Evolutionary conservation across 2,329 filamentous ascomycete species (phyloP), one percentile per base, ranked within the genome.

Genomic region (Teratosphaeria pseudoeucalypti): DNA sequence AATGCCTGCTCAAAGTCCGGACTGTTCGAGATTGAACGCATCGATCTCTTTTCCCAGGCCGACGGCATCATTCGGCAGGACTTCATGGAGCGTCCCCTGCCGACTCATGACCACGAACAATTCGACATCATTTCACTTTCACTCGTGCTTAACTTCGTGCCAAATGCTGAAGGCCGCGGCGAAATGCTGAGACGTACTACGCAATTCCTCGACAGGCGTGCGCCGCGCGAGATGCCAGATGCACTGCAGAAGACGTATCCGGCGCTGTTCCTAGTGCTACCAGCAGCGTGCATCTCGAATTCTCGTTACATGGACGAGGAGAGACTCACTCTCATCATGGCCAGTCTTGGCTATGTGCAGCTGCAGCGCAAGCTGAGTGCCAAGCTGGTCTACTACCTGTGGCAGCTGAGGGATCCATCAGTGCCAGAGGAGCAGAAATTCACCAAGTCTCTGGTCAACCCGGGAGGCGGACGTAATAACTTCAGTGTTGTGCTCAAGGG

Each of bases 61-160:
- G 79, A 86, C 1, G 86, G 85, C 0, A 99, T 99, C 65, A 71
- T 85, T 60, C 85, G 95, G 73, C 90, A 96, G 71, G 90, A 99
- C 73, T 97, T 99, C 70, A 96, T 99, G 92, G 77, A 90, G 65
- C 82, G 91, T 29, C 89, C 91, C 0, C 73, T 92, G 2, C 92
- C 92, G 0, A 71, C 70, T 1, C 34, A 52, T 5, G 72, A 65
- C 7, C 81, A 6, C 73, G 85, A 91, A 49, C 78, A 78, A 26
- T 97, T 97, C 71, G 90, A 99, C 71, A 83, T 97, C 57, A 87
- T 99, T 68, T 96, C 91, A 56, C 79, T 99, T 27, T 96, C 91
- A 9, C 78, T 99, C 57, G 94, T 99, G 5, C 79, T 99, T 63
- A 99, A 99, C 73, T 99, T 91, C 70, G 92, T 97, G 2, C 89